These are phyloP conservation scores for Avena insularis DNA, from an alignment of 176 grass and related monocot genomes.

Conservation along the genomic window DNA sequence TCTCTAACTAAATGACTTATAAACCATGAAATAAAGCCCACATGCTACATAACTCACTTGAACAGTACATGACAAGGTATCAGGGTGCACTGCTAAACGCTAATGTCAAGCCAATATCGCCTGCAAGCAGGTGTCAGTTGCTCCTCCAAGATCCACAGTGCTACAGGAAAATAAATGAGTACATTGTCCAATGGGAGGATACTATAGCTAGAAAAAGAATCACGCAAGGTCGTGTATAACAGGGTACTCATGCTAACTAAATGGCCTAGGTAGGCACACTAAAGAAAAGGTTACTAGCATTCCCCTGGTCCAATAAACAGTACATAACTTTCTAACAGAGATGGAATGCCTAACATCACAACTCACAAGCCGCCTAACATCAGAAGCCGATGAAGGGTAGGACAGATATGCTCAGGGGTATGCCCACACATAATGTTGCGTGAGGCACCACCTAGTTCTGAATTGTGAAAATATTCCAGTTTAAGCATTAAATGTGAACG, in stretches of 20 bases:
- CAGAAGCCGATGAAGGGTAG: not conserved
- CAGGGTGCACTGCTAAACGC: not conserved
- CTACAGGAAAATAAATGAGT: not conserved
- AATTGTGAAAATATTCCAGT: conserved; percentile 2
- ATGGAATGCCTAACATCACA: not conserved
- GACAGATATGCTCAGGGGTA: conserved; percentile 8
- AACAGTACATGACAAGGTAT: conserved; percentile 3
- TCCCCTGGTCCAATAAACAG: conserved; percentile 8
- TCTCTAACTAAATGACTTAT: not conserved
- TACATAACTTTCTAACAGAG: not conserved
- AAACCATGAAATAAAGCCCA: not conserved
- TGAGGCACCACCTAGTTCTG: conserved; percentile 5
- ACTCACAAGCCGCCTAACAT: too few relatives aligned
- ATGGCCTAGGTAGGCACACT: conserved; percentile 1
- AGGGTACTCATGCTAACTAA: not conserved
- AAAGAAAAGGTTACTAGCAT: not conserved
- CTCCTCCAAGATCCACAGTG: conserved; percentile 18
- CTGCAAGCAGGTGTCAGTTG: conserved; percentile 23
- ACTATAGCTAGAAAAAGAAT: conserved; percentile 4
- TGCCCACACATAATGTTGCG: not conserved
- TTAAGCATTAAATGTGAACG: not conserved
- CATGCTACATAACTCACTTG: not conserved
- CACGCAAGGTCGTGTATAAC: not conserved
- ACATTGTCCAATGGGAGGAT: not conserved
- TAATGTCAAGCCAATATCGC: conserved; percentile 13